phyloP scores from a whole-genome alignment of 345 rosid species.

The Pistacia vera region DNA sequence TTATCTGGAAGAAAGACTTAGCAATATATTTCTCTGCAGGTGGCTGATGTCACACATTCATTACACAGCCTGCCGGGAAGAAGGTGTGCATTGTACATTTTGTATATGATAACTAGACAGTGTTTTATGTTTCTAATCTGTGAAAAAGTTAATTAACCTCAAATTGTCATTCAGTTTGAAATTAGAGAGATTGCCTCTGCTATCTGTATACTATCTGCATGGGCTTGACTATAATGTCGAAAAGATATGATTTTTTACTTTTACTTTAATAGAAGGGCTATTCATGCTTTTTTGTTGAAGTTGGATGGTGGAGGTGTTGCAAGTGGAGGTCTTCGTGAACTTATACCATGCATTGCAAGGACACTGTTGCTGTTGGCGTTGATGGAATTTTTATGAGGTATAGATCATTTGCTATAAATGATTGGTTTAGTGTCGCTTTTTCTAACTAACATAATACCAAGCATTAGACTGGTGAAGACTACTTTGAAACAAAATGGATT shows the following conservation, averaged over 20 bases:
- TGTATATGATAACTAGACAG: not conserved
- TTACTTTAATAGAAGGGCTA: constrained; percentile 3
- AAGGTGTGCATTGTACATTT: constrained; percentile 50
- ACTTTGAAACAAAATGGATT: not conserved
- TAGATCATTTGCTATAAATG: constrained; percentile 13
- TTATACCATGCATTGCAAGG: constrained; percentile 96
- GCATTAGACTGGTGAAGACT: constrained; percentile 1
- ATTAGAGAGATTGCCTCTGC: not conserved
- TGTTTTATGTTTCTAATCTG: constrained; percentile 2
- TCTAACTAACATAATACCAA: not conserved
- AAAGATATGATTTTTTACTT: not conserved
- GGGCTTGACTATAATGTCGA: not conserved
- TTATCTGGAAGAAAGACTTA: not conserved
- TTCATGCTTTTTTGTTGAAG: constrained; percentile 38
- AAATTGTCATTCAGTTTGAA: not conserved
- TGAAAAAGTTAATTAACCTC: not conserved
- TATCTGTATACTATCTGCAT: constrained; percentile 10
- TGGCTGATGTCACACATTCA: constrained; percentile 93
- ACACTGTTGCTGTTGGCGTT: constrained; percentile 95
- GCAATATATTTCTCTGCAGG: constrained; percentile 47
- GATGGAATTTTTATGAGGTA: constrained; percentile 99
- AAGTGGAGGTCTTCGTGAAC: constrained; percentile 97
- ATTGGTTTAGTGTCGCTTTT: not conserved
- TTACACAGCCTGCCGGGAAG: constrained; percentile 94
- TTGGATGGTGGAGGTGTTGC: constrained; percentile 99